Evolutionary conservation across 495 filamentous ascomycete genomes (phyloP).

Genomic region (Aspergillus biplanus): DNA sequence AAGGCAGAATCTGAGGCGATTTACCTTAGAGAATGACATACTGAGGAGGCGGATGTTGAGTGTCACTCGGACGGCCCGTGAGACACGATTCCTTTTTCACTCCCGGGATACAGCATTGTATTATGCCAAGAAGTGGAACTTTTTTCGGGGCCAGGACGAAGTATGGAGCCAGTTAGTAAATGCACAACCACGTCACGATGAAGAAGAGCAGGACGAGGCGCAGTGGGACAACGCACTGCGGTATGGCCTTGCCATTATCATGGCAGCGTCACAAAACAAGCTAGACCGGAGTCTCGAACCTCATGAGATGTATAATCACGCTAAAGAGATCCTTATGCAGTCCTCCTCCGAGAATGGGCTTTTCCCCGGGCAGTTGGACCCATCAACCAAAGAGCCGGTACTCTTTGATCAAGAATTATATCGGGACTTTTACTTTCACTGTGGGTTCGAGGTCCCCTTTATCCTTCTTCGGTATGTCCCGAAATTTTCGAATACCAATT

Average conservation of each 20-base stretch:
- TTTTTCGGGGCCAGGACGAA: conserved; percentile 2
- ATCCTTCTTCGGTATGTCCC: conserved; percentile 8
- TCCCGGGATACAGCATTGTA: conserved; percentile 12
- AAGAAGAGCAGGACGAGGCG: conserved; percentile 12
- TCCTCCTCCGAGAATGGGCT: conserved; percentile 15
- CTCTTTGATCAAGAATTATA: conserved; percentile 12
- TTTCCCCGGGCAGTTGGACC: conserved; percentile 6
- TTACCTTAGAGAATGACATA: conserved; percentile 10
- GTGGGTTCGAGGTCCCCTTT: conserved; percentile 13
- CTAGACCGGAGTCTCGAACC: conserved; percentile 12
- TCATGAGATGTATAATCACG: conserved; percentile 3
- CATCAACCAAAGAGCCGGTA: conserved; percentile 10
- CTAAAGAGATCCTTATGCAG: background rate
- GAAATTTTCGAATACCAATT: background rate
- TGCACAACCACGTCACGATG: conserved; percentile 10
- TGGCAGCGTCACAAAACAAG: conserved; percentile 10
- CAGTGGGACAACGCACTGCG: conserved; percentile 11
- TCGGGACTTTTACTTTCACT: conserved; percentile 18
- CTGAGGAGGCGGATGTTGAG: conserved; percentile 14
- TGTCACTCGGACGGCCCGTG: conserved; percentile 11
- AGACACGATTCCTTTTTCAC: conserved; percentile 14
- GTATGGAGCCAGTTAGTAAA: conserved; percentile 11
- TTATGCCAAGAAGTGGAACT: conserved; percentile 5
- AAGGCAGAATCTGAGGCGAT: conserved; percentile 14
- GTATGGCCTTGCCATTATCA: conserved; percentile 11